A percentile compares a stretch with the other conserved stretches of the same genome.
Evolutionary conservation across 1,284 basidiomycete genomes (phyloP).

Genomic region (Trichosporon faecale): DNA sequence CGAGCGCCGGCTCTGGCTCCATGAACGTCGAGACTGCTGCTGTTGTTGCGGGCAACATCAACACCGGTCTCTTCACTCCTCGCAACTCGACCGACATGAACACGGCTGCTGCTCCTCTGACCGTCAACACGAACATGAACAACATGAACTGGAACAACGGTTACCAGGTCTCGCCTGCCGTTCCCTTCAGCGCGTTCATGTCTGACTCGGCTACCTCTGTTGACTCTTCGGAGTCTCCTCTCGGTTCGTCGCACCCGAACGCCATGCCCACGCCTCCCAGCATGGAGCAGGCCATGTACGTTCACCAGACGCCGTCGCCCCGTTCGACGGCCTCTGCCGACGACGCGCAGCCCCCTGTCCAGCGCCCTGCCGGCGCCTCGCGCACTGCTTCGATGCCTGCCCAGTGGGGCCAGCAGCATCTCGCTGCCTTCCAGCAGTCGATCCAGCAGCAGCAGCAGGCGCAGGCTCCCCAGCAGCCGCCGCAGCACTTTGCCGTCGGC

Average conservation of each 20-base stretch:
- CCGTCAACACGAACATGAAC: slow-evolving; percentile 12
- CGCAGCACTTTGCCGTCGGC: slow-evolving; percentile 10
- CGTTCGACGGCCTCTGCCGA: slow-evolving; percentile 25
- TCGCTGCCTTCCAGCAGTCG: slow-evolving; percentile 34
- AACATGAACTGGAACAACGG: slow-evolving; percentile 14
- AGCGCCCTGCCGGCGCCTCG: slow-evolving; percentile 7
- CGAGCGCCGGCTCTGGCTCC: slow-evolving; percentile 4
- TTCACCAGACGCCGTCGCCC: slow-evolving; percentile 37
- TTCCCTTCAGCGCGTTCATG: slow-evolving; percentile 34
- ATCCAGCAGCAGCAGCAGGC: slow-evolving; percentile 27
- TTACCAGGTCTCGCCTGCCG: slow-evolving; percentile 17
- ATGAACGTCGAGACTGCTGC: slow-evolving; percentile 29
- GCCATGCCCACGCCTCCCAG: slow-evolving; percentile 36
- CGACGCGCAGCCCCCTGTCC: slow-evolving; percentile 19
- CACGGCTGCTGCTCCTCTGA: slow-evolving; percentile 7
- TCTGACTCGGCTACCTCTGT: slow-evolving; percentile 29
- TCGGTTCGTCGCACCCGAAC: slow-evolving; percentile 23
- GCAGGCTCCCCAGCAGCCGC: slow-evolving; percentile 21
- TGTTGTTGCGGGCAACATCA: slow-evolving; percentile 24
- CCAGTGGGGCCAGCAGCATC: slow-evolving; percentile 32
- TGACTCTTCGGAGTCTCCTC: slow-evolving; percentile 27
- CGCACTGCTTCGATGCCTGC: slow-evolving; percentile 13
- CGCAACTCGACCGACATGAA: slow-evolving; percentile 34
- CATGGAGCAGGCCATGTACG: slow-evolving; percentile 22
- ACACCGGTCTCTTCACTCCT: slow-evolving; percentile 34